Evolutionary conservation across 192 early-diverging fungal genomes (phyloP).

Genomic region (Umbelopsis sp.): DNA sequence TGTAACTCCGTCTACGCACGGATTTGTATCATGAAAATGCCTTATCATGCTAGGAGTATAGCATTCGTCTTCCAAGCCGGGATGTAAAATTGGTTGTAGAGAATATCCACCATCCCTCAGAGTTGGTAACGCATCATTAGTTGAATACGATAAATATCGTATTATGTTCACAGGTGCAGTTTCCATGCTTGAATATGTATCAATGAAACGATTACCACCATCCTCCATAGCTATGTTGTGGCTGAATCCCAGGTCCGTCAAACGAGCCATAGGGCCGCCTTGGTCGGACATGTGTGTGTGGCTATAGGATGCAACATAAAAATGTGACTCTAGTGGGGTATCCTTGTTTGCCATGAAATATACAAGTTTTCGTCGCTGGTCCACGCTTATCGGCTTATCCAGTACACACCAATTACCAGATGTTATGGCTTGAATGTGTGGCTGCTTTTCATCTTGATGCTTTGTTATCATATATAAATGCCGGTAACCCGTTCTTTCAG

Average conservation of each 20-base stretch:
- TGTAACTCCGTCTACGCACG: background rate
- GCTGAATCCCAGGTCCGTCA: conserved; percentile 54
- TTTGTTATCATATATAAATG: conserved; percentile 58
- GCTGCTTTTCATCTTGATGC: conserved; percentile 12
- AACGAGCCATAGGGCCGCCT: conserved; percentile 18
- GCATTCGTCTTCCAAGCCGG: background rate
- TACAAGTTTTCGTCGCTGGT: conserved; percentile 48
- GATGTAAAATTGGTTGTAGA: background rate
- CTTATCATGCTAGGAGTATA: background rate
- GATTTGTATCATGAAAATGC: background rate
- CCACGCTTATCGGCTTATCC: conserved; percentile 60
- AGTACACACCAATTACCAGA: conserved; percentile 59
- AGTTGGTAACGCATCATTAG: background rate
- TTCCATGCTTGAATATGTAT: conserved; percentile 49
- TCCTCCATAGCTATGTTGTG: conserved; percentile 46
- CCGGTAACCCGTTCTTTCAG: conserved; percentile 61
- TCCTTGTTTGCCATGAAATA: conserved; percentile 66
- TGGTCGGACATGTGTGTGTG: background rate
- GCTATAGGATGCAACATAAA: conserved; percentile 56
- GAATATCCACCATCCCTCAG: background rate
- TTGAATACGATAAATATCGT: conserved; percentile 22
- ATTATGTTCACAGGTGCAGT: conserved; percentile 43
- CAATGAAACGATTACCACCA: conserved; percentile 42
- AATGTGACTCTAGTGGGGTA: conserved; percentile 58
- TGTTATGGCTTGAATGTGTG: conserved; percentile 47